These are phyloP conservation scores for Amanita subjunquillea DNA, from an alignment of 768 basidiomycete species.

Conservation along the genomic window DNA sequence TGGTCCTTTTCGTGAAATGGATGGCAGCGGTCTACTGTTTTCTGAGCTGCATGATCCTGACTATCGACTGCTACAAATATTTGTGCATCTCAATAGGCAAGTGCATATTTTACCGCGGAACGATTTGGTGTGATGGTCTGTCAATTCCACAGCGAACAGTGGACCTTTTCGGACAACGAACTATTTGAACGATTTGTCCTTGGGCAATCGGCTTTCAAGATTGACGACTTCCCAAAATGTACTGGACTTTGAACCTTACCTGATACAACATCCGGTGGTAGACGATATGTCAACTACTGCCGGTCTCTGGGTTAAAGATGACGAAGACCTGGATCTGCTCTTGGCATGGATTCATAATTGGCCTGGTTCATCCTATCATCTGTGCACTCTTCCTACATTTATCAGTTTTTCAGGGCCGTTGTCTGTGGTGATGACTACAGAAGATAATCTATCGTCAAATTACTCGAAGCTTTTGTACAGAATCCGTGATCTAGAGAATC, in stretches of 20 bases:
- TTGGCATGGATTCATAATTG: conserved; percentile 28
- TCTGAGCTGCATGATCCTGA: conserved; percentile 28
- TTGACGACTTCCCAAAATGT: conserved; percentile 19
- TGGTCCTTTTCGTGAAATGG: conserved; percentile 21
- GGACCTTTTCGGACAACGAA: not conserved
- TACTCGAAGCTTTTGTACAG: conserved; percentile 17
- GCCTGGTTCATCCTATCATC: conserved; percentile 24
- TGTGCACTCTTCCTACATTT: not conserved
- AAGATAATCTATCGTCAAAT: conserved; percentile 12
- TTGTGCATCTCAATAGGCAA: conserved; percentile 2
- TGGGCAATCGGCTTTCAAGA: conserved; percentile 23
- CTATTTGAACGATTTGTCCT: conserved; percentile 14
- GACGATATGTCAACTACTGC: conserved; percentile 25
- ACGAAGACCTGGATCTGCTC: conserved; percentile 20
- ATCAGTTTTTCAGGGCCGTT: conserved; percentile 28
- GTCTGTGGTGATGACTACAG: conserved; percentile 32
- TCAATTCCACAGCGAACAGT: not conserved
- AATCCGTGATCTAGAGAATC: conserved; percentile 15
- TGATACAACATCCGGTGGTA: conserved; percentile 12
- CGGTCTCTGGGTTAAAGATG: conserved; percentile 38
- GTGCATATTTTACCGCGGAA: conserved; percentile 2
- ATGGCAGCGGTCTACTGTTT: conserved; percentile 28
- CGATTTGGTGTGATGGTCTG: not conserved
- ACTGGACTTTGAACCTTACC: conserved; percentile 24
- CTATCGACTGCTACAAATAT: conserved; percentile 19